Evolutionary conservation across 2,329 filamentous ascomycete genomes (phyloP).

Genomic region (Botrytis medusae): DNA sequence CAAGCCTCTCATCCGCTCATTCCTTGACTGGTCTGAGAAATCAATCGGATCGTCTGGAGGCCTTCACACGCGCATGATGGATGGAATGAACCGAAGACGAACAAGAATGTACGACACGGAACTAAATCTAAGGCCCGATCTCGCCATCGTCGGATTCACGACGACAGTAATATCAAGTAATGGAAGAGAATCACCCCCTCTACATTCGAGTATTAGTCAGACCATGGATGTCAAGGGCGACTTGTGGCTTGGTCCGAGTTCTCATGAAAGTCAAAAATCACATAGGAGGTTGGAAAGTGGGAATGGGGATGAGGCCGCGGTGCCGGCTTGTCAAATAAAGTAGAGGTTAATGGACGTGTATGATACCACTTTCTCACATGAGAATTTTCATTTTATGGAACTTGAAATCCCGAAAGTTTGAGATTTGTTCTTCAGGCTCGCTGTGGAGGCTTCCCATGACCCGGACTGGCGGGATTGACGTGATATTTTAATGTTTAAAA

Average conservation of each 20-base stretch:
- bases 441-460: too few relatives aligned
- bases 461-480: too few relatives aligned
- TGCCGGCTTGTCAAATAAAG: neutral
- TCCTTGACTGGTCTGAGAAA: slow-evolving; percentile 26
- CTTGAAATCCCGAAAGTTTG: neutral
- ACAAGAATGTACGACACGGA: neutral
- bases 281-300: neutral
- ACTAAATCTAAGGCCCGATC: slow-evolving; percentile 6
- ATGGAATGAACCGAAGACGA: neutral
- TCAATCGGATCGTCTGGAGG: slow-evolving; percentile 1
- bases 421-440: neutral
- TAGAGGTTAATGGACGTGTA: neutral
- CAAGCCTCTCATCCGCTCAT: slow-evolving; percentile 32
- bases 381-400: neutral
- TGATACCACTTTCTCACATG: neutral
- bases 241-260: neutral
- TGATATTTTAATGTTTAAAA: too few relatives aligned
- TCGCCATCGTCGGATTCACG: slow-evolving; percentile 15
- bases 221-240: neutral
- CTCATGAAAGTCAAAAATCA: neutral
- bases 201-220: neutral
- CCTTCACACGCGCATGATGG: slow-evolving; percentile 5
- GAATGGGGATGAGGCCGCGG: neutral
- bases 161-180: slow-evolving; percentile 20
- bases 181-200: slow-evolving; percentile 7